These are phyloP conservation scores for Actinomortierella wolfii DNA, from an alignment of 371 early-diverging fungal genomes.

Conservation along the genomic window DNA sequence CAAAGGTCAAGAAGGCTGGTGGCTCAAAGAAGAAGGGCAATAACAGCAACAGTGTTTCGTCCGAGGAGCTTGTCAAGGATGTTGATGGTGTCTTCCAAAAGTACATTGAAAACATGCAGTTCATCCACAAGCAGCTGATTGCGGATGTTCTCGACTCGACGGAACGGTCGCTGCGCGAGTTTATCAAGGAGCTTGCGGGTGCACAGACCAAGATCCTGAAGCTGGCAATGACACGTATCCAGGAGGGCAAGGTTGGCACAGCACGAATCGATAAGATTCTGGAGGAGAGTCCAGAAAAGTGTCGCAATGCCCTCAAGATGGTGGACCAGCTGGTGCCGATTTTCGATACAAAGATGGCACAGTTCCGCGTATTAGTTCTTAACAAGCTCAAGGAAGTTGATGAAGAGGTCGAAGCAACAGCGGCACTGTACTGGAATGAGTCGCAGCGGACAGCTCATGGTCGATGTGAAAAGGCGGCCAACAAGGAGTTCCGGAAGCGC, in stretches of 20 bases:
- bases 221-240: slow-evolving; percentile 39
- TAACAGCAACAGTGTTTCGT: slow-evolving; percentile 10
- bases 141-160: slow-evolving; percentile 48
- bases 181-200: slow-evolving; percentile 43
- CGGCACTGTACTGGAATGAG: slow-evolving; percentile 46
- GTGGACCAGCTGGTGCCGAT: slow-evolving; percentile 45
- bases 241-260: slow-evolving; percentile 45
- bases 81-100: slow-evolving; percentile 56
- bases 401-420: slow-evolving; percentile 52
- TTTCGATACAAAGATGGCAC: slow-evolving; percentile 44
- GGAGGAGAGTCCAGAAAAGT: slow-evolving; percentile 46
- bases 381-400: slow-evolving; percentile 53
- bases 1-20: slow-evolving; percentile 23
- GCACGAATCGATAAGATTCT: slow-evolving; percentile 45
- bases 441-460: slow-evolving; percentile 54
- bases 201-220: slow-evolving; percentile 46
- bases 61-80: slow-evolving; percentile 46
- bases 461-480: slow-evolving; percentile 61
- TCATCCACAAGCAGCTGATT: slow-evolving; percentile 53
- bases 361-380: slow-evolving; percentile 39
- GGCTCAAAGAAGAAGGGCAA: slow-evolving; percentile 9
- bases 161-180: slow-evolving; percentile 39
- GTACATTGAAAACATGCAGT: slow-evolving; percentile 60
- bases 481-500: slow-evolving; percentile 70
- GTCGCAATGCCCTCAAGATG: slow-evolving; percentile 40